Conservation (phyloP, 257 asterid species). For the Solanum sparsipilum region DNA sequence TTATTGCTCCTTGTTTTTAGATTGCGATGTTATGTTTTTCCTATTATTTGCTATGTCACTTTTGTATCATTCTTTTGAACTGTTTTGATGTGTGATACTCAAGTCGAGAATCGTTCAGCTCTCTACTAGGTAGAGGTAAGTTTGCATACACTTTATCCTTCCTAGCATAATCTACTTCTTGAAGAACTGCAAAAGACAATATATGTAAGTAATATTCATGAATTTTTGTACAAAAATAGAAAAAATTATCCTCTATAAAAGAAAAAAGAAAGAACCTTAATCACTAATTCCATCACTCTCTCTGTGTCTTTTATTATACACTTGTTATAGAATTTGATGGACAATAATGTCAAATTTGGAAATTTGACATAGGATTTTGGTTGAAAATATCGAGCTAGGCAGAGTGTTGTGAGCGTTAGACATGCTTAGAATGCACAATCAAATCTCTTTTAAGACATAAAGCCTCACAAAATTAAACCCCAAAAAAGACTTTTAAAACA, state of each 20-base stretch:
- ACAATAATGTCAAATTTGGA: neutral
- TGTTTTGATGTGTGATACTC: neutral
- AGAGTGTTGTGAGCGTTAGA: neutral
- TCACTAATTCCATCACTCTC: neutral
- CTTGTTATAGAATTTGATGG: neutral
- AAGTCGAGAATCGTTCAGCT: neutral
- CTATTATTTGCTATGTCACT: neutral
- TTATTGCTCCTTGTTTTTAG: neutral
- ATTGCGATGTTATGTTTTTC: neutral
- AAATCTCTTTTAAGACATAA: rapidly evolving
- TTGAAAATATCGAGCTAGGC: neutral
- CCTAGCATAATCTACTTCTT: neutral
- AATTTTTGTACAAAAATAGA: neutral
- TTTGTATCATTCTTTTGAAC: neutral
- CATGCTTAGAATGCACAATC: neutral
- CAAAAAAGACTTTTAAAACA: neutral
- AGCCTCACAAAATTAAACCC: neutral
- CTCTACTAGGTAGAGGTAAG: neutral
- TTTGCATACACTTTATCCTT: neutral
- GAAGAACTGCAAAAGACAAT: too few relatives aligned
- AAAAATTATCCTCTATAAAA: neutral
- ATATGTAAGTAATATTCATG: too few relatives aligned
- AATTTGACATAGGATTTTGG: neutral
- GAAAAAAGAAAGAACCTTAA: neutral
- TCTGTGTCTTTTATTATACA: neutral